Conservation (phyloP, 768 basidiomycete genomes). For the Kwoniella sp. region DNA sequence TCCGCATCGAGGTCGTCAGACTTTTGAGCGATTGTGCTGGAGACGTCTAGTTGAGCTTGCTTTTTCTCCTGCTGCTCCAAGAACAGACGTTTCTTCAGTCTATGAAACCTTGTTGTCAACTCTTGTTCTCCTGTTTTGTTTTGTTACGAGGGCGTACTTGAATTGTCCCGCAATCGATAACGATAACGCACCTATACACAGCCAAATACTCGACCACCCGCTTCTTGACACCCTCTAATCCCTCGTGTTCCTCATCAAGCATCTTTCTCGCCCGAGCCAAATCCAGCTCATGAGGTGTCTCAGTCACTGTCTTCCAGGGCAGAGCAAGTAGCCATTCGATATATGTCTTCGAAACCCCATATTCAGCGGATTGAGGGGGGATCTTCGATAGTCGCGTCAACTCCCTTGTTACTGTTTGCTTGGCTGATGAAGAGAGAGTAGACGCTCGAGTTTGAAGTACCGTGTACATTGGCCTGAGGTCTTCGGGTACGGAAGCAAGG, state of each 20-base stretch:
- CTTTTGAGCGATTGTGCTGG: neutral
- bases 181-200: constrained; percentile 63
- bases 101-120: too few relatives aligned
- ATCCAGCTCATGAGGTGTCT: constrained; percentile 30
- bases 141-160: too few relatives aligned
- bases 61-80: constrained; percentile 27
- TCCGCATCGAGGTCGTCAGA: constrained; percentile 21
- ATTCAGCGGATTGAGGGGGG: constrained; percentile 86
- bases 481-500: constrained; percentile 40
- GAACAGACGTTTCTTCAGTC: constrained; percentile 54
- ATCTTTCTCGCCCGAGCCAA: constrained; percentile 68
- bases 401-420: constrained; percentile 70
- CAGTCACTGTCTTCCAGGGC: constrained; percentile 65
- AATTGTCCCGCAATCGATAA: too few relatives aligned
- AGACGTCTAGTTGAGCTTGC: neutral
- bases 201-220: constrained; percentile 88
- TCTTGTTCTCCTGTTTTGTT: too few relatives aligned
- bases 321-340: constrained; percentile 85
- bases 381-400: constrained; percentile 82
- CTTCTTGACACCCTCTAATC: constrained; percentile 88
- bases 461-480: constrained; percentile 50
- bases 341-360: constrained; percentile 71
- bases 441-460: constrained; percentile 15
- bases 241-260: constrained; percentile 87
- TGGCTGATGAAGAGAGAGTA: constrained; percentile 32